Base-by-base conservation (phyloP, 345 rosid genomes). In the Gossypium rotundifolium region DNA sequence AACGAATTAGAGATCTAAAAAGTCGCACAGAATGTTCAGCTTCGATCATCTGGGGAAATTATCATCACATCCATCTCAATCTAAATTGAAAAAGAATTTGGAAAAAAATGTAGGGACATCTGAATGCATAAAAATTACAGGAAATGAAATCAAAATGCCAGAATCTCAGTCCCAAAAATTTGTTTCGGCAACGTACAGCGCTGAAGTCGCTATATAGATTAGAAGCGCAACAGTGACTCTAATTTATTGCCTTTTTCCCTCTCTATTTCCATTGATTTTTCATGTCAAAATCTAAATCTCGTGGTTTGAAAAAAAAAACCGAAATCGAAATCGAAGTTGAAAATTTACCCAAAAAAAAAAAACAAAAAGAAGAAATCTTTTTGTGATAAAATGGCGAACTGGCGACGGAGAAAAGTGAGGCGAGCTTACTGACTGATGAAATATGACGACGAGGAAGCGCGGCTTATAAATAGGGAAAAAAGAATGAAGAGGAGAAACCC, bases 161-260 rank as follows among this genome's bases (percentile, higher is more conserved):
- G 82, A 85, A 86, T 83, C 86, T 82, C 89, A 76, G 80, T 57
- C 84, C 86, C 77, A 3, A 65, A 51, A 40, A 29, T 75, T 6
- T 1, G 4, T 86, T 18, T 88, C 29, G 89, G 89, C 91, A 88
- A 86, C 87, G 92, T 88, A 88, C 80, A 84, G 92, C 92, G 80
- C 92, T 86, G 80, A 80, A 58, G 64, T 75, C 90, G 81, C 90
- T 75, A 88, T 63, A 11, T 38, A 70, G 0, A 14, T 20, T 54
- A 33, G 17, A 76, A 78, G 85, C 85, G 87, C 76, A 74, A 65
- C 85, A 86, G 88, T 82, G 92, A 88, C 92, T 88, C 89, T 88
- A 88, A 86, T 79, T 83, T 83, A 73, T 86, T 88, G 92, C 92
- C 92, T 65, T 76, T 2, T 6, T 14, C 40, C 40, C 40, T 67